phyloP scores from a whole-genome alignment of 257 asterid genomes.

The Eustoma russellianum region DNA sequence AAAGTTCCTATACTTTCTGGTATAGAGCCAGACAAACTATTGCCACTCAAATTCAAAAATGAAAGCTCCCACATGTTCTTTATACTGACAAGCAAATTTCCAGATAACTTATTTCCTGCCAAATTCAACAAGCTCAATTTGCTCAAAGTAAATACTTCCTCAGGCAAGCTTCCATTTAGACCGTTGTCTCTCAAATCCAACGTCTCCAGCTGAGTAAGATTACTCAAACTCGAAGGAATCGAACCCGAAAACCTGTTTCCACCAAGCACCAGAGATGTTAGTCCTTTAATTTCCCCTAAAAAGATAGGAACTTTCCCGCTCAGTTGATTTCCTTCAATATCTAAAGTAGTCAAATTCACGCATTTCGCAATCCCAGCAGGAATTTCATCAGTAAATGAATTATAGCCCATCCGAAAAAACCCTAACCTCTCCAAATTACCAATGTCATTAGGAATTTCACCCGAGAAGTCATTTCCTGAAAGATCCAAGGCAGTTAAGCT shows the following conservation, averaged over 20 bases:
- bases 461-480: slow-evolving; percentile 48
- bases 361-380: slow-evolving; percentile 39
- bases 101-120: slow-evolving; percentile 47
- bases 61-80: slow-evolving; percentile 40
- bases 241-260: slow-evolving; percentile 43
- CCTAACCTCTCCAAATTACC: slow-evolving; percentile 38
- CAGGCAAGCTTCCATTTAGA: slow-evolving; percentile 39
- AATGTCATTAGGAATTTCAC: slow-evolving; percentile 34
- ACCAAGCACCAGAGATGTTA: slow-evolving; percentile 37
- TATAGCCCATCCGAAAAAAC: slow-evolving; percentile 46
- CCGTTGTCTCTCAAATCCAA: slow-evolving; percentile 38
- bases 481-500: slow-evolving; percentile 41
- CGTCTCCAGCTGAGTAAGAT: slow-evolving; percentile 35
- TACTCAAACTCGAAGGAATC: slow-evolving; percentile 32
- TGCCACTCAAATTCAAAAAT: slow-evolving; percentile 47
- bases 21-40: slow-evolving; percentile 40
- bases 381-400: slow-evolving; percentile 38
- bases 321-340: slow-evolving; percentile 50
- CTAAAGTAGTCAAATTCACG: slow-evolving; percentile 34
- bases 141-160: slow-evolving; percentile 34
- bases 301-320: slow-evolving; percentile 38
- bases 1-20: slow-evolving; percentile 53
- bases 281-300: slow-evolving; percentile 23
- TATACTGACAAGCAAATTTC: slow-evolving; percentile 36
- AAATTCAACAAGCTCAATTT: slow-evolving; percentile 44